Evolutionary conservation across 495 filamentous ascomycete genomes (phyloP), one percentile per base, ranked within the genome.

Genomic region (Trichoderma reesei): DNA sequence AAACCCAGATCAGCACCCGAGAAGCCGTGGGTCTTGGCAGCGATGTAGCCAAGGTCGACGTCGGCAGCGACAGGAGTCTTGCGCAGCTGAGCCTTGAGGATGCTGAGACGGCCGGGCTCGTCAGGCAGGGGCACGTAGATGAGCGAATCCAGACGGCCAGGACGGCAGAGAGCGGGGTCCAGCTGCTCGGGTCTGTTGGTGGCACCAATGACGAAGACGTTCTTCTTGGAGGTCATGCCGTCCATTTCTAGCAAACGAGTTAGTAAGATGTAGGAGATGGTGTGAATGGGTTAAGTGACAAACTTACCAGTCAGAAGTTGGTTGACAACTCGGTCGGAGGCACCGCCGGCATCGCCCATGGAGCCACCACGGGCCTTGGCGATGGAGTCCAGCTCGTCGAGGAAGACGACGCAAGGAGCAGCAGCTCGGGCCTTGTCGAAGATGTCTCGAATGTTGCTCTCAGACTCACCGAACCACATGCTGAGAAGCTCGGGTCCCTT

Each of bases 391-490:
- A 98, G 78, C 80, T 98, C 94, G 68, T 98, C 94, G 67, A 98
- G 84, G 89, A 98, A 98, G 67, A 98, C 95, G 67, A 98, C 91
- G 72, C 94, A 98, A 80, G 94, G 94, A 72, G 94, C 94, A 66
- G 94, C 95, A 67, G 95, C 95, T 70, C 94, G 90, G 69, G 94
- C 94, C 84, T 98, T 98, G 86, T 98, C 94, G 80, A 98, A 98
- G 71, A 98, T 98, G 70, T 98, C 94, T 72, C 94, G 90, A 67
- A 98, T 98, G 80, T 98, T 98, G 87, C 91, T 96, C 78, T 98
- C 94, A 18, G 95, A 98, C 79, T 98, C 94, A 88, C 94, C 94
- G 75, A 98, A 98, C 94, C 94, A 98, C 94, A 98, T 98, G 72
- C 91, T 96, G 65, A 98, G 85, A 70, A 98, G 79, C 79, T 98